Evolutionary conservation across 75 land plant genomes (phyloP).

Genomic region (Larix kaempferi): DNA sequence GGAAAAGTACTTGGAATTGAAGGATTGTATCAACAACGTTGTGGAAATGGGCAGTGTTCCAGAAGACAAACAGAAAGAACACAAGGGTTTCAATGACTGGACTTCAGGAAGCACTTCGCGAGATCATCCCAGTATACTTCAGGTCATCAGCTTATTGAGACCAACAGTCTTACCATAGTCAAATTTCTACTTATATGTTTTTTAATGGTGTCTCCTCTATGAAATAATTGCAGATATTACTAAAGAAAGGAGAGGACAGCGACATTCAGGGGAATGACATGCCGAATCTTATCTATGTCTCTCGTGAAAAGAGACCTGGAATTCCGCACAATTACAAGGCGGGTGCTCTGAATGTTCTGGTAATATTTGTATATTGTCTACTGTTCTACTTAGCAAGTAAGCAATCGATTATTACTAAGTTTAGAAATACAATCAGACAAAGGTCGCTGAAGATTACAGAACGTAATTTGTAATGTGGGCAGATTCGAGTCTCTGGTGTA

Average conservation of each 20-base stretch:
- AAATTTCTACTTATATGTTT: too few relatives aligned
- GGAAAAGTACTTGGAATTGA: constrained; percentile 14
- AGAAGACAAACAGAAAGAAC: background rate
- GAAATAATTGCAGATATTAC: background rate
- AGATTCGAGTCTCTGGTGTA: constrained; percentile 21
- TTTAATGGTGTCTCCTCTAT: too few relatives aligned
- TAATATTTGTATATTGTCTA: background rate
- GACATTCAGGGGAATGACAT: constrained; percentile 24
- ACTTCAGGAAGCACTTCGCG: background rate
- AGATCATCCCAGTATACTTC: constrained; percentile 13
- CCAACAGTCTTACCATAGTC: too few relatives aligned
- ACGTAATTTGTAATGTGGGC: too few relatives aligned
- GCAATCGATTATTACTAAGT: background rate
- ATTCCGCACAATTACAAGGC: constrained; percentile 47
- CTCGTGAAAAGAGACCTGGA: constrained; percentile 43
- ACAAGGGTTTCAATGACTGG: constrained; percentile 13
- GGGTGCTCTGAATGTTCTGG: constrained; percentile 61
- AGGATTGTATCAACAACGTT: background rate
- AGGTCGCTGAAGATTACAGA: too few relatives aligned
- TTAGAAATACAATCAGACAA: background rate
- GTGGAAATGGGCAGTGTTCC: constrained; percentile 9
- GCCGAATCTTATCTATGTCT: constrained; percentile 39
- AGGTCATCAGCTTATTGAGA: background rate
- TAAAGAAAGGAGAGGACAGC: constrained; percentile 15
- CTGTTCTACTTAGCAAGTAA: too few relatives aligned